Base-by-base conservation (phyloP, 768 basidiomycete species). In the Calocybe gangraenosa region DNA sequence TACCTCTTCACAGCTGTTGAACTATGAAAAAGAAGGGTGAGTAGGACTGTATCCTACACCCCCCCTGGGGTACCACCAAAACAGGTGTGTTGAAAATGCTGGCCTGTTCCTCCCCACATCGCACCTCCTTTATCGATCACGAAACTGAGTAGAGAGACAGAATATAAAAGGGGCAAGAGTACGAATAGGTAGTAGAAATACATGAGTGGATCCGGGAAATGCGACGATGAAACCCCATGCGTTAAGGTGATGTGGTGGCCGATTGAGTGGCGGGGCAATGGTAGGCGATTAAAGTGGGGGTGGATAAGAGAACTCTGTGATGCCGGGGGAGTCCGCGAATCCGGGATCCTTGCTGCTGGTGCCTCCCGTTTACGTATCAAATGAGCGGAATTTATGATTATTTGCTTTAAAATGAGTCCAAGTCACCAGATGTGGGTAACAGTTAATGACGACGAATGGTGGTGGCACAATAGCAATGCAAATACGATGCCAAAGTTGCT, bases 151-250 rank as follows among this genome's bases (percentile, higher is more conserved):
- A 17, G 14, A 22, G 19, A 36, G 23, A 25, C 3, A 22, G 25
- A 37, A 40, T 10, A 22, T n/a, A n/a, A n/a, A 40, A 22, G 37
- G 44, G 20, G 19, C 32, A 32, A 46, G 43, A 53, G 9, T 42
- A n/a, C n/a, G n/a, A n/a, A n/a, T n/a, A n/a, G n/a, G n/a, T n/a
- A n/a, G n/a, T 49, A 44, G 20, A 42, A 42, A 53, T 53, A 53
- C 52, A 53, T 28, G 22, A 38, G 17, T 28, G 35, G n/a, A 25
- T 43, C 37, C 38, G 35, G 22, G 25, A 11, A 28, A n/a, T n/a
- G n/a, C n/a, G 5, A 28, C 25, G 25, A 11, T 11, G 11, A 11
- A 28, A 5, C 25, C 25, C 25, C 25, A 28, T 11, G 25, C 25
- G 25, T 6, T 28, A 11, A 5, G 11, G 25, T 28, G 11, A 11